Percentiles rank a stretch among this genome's conserved stretches.
These are phyloP conservation scores for Pythium folliculosum DNA, from an alignment of 352 stramenopile genomes.

Conservation along the genomic window DNA sequence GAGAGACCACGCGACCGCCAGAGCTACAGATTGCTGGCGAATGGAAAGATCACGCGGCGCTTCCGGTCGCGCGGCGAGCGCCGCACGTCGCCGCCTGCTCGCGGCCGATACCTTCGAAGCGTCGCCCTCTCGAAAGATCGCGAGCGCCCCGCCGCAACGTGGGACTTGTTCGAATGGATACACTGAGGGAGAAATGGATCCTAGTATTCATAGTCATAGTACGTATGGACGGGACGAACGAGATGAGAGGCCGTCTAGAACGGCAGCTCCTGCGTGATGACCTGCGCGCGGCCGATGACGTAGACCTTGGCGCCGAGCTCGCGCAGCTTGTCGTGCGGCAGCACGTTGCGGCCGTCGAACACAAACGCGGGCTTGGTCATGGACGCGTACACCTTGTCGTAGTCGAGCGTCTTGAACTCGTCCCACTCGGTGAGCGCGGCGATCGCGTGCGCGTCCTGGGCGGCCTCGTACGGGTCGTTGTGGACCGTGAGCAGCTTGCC, in stretches of 20 bases:
- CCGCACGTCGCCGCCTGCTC: conserved; percentile 14
- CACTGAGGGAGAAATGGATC: background rate
- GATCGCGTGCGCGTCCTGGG: conserved; percentile 92
- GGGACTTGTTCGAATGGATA: conserved; percentile 1
- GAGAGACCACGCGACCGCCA: background rate
- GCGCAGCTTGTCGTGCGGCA: conserved; percentile 93
- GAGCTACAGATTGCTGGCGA: background rate
- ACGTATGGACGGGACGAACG: background rate
- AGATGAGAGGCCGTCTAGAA: conserved; percentile 42
- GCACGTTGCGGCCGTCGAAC: conserved; percentile 98
- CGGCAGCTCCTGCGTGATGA: conserved; percentile 63
- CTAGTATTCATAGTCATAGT: background rate
- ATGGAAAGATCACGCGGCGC: conserved; percentile 5
- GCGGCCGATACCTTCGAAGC: background rate
- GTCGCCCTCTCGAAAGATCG: conserved; percentile 1
- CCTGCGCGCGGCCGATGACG: conserved; percentile 90
- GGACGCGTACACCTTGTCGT: conserved; percentile 92
- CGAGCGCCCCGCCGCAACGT: background rate
- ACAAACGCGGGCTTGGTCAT: conserved; percentile 99
- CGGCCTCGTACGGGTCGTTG: conserved; percentile 91
- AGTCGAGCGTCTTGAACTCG: conserved; percentile 98
- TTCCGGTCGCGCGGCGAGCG: background rate
- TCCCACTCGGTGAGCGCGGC: conserved; percentile 99
- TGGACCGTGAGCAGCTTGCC: conserved; percentile 74
- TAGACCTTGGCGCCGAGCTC: conserved; percentile 98